phyloP scores from a whole-genome alignment of 2,329 filamentous ascomycete genomes.

The Pseudogymnoascus sp. region DNA sequence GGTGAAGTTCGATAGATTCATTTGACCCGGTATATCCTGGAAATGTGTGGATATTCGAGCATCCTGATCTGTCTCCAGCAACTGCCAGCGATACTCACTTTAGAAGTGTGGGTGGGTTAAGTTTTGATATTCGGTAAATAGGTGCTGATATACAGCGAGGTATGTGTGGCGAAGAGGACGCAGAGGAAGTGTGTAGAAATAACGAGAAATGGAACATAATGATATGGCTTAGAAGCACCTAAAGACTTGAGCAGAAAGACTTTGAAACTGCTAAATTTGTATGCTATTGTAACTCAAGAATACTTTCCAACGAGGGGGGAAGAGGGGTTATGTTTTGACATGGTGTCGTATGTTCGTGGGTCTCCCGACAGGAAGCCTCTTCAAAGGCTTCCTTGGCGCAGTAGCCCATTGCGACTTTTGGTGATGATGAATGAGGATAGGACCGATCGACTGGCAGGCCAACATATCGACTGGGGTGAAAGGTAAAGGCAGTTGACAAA shows the following conservation, averaged over 20 bases:
- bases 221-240: not conserved
- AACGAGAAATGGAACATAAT: not conserved
- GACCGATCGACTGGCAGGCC: no score
- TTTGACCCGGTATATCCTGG: not conserved
- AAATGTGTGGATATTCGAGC: not conserved
- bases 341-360: not conserved
- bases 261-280: not conserved
- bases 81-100: not conserved
- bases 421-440: no score
- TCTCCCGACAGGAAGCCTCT: not conserved
- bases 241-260: not conserved
- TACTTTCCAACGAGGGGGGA: not conserved
- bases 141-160: no score
- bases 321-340: conserved; percentile 1
- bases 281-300: not conserved
- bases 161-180: no score
- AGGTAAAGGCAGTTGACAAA: no score
- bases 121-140: not conserved
- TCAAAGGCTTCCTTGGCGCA: not conserved
- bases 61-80: not conserved
- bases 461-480: no score
- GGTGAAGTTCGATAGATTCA: not conserved
- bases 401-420: not conserved
- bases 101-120: not conserved
- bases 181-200: no score